Evolutionary conservation across 257 asterid species (phyloP).

Genomic region (Thymus mandschuricus): DNA sequence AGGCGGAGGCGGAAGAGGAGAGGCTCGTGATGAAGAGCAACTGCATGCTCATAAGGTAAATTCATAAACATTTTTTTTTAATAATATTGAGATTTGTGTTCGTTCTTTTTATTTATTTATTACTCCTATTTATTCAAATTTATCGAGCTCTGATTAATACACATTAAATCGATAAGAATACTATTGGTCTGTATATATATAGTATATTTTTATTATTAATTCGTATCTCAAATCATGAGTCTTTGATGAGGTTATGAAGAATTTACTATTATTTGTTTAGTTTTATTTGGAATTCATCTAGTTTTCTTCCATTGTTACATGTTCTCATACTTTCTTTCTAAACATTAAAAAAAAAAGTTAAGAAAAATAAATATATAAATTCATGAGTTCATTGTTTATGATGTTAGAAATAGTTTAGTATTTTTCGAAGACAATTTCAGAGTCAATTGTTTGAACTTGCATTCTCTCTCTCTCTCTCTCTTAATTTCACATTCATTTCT

Average conservation of each 20-base stretch:
- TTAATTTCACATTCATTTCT: conserved; percentile 1
- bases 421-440: neutral
- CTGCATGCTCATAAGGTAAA: conserved; percentile 51
- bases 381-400: neutral
- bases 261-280: conserved; percentile 4
- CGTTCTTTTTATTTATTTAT: conserved; percentile 1
- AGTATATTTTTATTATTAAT: neutral
- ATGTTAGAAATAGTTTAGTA: neutral
- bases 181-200: too few relatives aligned
- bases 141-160: conserved; percentile 12
- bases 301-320: neutral
- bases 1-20: conserved; percentile 35
- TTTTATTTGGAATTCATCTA: neutral
- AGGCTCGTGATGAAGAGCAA: conserved; percentile 35
- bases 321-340: neutral
- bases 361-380: neutral
- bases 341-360: neutral
- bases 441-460: conserved; percentile 4
- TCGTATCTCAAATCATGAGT: conserved; percentile 8
- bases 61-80: neutral
- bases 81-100: neutral
- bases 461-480: neutral
- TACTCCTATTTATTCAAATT: neutral
- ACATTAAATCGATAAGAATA: neutral
- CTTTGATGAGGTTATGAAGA: neutral